These are phyloP conservation scores for Podochytrium sp. DNA, from an alignment of 192 early-diverging fungal genomes.

Conservation along the genomic window DNA sequence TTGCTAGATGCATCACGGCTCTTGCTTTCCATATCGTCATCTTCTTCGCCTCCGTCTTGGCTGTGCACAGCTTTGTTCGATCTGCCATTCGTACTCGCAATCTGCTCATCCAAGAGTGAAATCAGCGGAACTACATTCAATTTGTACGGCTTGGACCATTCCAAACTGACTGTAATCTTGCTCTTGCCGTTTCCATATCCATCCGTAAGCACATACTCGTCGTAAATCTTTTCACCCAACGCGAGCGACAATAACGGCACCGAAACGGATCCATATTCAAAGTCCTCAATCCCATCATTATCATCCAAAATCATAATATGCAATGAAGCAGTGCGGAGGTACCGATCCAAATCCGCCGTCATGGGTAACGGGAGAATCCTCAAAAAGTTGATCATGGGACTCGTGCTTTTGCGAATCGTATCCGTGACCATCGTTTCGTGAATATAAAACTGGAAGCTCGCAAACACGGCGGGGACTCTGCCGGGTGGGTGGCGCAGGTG, in stretches of 20 bases:
- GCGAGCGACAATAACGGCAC: constrained; percentile 43
- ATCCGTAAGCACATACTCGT: constrained; percentile 38
- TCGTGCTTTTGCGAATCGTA: constrained; percentile 36
- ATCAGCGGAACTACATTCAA: constrained; percentile 33
- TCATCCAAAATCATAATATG: constrained; percentile 46
- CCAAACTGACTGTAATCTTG: constrained; percentile 32
- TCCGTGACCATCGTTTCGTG: constrained; percentile 42
- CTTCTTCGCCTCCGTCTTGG: constrained; percentile 13
- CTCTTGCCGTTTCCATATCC: constrained; percentile 36
- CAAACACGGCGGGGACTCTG: constrained; percentile 39
- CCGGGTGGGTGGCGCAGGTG: constrained; percentile 30
- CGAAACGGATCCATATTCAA: constrained; percentile 42
- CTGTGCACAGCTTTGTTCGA: constrained; percentile 21
- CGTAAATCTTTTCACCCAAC: constrained; percentile 32
- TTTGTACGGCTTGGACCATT: constrained; percentile 51
- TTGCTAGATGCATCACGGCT: not conserved
- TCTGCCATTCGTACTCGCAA: not conserved
- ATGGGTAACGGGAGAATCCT: constrained; percentile 42
- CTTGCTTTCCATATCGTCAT: constrained; percentile 8
- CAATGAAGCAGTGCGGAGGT: constrained; percentile 39
- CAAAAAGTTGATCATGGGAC: constrained; percentile 46
- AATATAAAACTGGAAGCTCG: constrained; percentile 41
- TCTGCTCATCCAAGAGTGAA: constrained; percentile 16
- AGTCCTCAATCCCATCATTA: constrained; percentile 39
- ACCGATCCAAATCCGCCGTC: constrained; percentile 46